These are phyloP conservation scores for Aspergillus pseudotamarii DNA, from an alignment of 2,329 filamentous ascomycete genomes.

Conservation along the genomic window DNA sequence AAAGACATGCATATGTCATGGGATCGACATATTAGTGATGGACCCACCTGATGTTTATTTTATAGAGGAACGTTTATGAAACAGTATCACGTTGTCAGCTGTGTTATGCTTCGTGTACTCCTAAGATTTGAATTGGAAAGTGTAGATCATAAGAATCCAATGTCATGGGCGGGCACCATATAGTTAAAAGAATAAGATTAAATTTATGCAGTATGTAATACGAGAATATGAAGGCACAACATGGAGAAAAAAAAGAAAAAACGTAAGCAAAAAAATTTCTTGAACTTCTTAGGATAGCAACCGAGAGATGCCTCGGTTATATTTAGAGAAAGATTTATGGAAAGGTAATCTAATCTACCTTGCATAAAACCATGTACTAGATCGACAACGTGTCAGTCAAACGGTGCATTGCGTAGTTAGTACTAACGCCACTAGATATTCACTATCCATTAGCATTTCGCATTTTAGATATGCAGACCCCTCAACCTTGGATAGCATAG, in stretches of 20 bases:
- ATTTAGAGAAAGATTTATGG: not conserved
- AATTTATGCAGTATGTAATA: not conserved
- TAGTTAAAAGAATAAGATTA: not conserved
- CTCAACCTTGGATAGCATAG: not conserved
- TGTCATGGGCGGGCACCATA: not conserved
- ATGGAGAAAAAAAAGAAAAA: not conserved
- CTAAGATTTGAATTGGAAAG: not conserved
- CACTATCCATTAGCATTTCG: not conserved
- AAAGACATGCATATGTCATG: not conserved
- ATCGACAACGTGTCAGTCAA: not conserved
- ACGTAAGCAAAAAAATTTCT: not conserved
- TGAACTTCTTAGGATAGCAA: not conserved
- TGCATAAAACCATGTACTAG: not conserved
- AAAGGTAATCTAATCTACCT: not conserved
- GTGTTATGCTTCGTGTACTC: not conserved
- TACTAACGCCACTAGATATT: not conserved
- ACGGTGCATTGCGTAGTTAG: not conserved
- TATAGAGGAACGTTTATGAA: not conserved
- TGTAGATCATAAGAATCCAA: not conserved
- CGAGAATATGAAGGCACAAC: not conserved
- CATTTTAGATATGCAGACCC: not conserved
- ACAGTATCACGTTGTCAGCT: not conserved
- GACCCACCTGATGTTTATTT: constrained; percentile 3
- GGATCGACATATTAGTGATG: not conserved
- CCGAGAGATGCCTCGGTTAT: constrained; percentile 10